These are phyloP conservation scores for Talaromyces nanjingensis DNA, from an alignment of 495 filamentous ascomycete genomes.

Conservation along the genomic window DNA sequence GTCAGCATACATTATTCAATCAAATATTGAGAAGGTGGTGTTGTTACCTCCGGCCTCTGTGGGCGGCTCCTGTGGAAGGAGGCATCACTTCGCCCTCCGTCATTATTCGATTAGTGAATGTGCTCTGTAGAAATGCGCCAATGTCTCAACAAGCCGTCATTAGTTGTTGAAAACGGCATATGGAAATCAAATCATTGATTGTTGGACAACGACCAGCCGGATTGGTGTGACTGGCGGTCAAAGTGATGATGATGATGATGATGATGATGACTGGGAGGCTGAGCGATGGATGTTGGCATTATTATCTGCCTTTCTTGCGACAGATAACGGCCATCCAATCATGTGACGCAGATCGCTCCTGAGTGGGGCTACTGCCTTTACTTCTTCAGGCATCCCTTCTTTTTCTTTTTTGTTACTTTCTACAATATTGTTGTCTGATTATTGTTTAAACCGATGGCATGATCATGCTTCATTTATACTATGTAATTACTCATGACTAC, in stretches of 20 bases:
- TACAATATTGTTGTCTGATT: not conserved
- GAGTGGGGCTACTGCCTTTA: not conserved
- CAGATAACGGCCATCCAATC: constrained; percentile 1
- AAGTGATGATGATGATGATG: not conserved
- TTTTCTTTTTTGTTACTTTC: not conserved
- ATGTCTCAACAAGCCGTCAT: constrained; percentile 1
- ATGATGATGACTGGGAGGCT: not conserved
- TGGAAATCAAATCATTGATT: not conserved
- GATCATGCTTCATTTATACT: not conserved
- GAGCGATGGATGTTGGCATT: not conserved
- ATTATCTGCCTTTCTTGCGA: constrained; percentile 3
- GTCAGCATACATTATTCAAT: constrained; percentile 5
- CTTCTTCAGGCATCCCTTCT: not conserved
- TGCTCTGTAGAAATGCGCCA: not conserved
- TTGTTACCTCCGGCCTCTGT: constrained; percentile 24
- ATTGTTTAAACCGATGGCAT: not conserved
- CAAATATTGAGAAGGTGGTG: not conserved
- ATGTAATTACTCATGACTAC: not conserved
- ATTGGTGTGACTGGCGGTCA: not conserved
- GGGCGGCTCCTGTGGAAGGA: not conserved
- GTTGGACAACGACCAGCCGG: not conserved
- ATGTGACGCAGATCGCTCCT: not conserved
- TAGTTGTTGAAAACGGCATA: not conserved
- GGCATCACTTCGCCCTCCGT: constrained; percentile 1
- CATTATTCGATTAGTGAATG: not conserved